These are phyloP conservation scores for Trametes maxima DNA, from an alignment of 768 basidiomycete genomes.

Conservation along the genomic window DNA sequence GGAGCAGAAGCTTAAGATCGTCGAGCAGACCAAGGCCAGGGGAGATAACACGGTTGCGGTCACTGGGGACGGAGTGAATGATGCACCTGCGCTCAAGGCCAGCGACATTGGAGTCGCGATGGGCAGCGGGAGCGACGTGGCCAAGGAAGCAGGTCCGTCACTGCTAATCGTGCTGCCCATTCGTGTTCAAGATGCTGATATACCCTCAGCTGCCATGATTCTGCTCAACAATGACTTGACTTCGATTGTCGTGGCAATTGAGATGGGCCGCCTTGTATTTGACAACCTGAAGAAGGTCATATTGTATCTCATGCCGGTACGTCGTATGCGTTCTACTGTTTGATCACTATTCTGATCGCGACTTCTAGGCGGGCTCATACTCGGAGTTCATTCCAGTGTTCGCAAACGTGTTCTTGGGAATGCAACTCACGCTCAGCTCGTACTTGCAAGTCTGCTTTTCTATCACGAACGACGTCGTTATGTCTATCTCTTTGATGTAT, in stretches of 20 bases:
- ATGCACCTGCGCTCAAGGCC: conserved; percentile 58
- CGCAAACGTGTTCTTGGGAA: conserved; percentile 57
- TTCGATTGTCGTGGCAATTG: conserved; percentile 62
- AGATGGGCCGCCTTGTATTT: conserved; percentile 66
- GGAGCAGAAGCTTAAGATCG: conserved; percentile 66
- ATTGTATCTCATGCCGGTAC: conserved; percentile 58
- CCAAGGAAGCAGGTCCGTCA: conserved; percentile 53
- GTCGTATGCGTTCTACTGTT: conserved; percentile 46
- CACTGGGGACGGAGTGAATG: conserved; percentile 70
- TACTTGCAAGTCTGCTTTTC: conserved; percentile 60
- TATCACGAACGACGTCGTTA: conserved; percentile 56
- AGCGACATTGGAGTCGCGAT: conserved; percentile 67
- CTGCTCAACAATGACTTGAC: conserved; percentile 68
- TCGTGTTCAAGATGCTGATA: background rate
- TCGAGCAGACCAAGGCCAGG: conserved; percentile 55
- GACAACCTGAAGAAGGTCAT: conserved; percentile 65
- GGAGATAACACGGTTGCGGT: conserved; percentile 61
- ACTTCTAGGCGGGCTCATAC: conserved; percentile 51
- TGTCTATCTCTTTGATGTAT: conserved; percentile 56
- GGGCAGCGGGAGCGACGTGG: conserved; percentile 54
- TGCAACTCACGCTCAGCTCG: conserved; percentile 58
- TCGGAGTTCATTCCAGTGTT: conserved; percentile 61
- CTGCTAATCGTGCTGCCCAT: background rate
- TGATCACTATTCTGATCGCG: background rate
- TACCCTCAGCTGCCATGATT: conserved; percentile 55